Evolutionary conservation across 352 stramenopile species (phyloP).

Genomic region (Globisporangium okanoganense): DNA sequence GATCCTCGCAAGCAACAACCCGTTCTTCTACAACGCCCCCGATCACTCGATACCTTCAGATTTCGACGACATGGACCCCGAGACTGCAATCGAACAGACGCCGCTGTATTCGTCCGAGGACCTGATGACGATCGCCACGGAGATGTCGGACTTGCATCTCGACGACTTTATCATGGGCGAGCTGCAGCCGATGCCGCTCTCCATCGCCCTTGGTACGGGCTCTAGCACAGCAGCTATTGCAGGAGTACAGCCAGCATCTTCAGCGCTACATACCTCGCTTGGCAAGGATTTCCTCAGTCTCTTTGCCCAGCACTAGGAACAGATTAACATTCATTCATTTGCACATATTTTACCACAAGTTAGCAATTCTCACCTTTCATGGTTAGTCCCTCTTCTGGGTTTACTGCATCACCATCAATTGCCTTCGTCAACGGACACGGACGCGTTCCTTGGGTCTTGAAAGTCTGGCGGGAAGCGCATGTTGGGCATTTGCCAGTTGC

Average conservation of each 20-base stretch:
- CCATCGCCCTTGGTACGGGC: background rate
- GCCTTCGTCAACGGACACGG: background rate
- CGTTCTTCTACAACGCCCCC: constrained; percentile 33
- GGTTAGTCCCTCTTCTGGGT: background rate
- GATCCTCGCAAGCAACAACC: constrained; percentile 51
- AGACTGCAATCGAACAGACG: constrained; percentile 63
- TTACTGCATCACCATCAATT: background rate
- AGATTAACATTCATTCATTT: background rate
- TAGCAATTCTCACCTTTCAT: background rate
- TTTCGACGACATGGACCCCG: constrained; percentile 60
- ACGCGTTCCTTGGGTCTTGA: constrained; percentile 5
- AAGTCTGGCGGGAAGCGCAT: constrained; percentile 15
- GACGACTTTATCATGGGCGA: constrained; percentile 64
- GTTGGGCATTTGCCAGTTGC: constrained; percentile 8
- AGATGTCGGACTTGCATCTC: constrained; percentile 61
- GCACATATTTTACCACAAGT: background rate
- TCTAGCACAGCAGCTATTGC: constrained; percentile 11
- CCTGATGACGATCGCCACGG: constrained; percentile 43
- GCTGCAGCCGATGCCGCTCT: constrained; percentile 10
- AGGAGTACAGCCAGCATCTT: constrained; percentile 4
- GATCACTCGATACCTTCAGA: constrained; percentile 15
- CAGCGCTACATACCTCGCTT: constrained; percentile 62
- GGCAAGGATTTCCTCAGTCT: constrained; percentile 77
- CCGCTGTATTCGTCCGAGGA: constrained; percentile 54
- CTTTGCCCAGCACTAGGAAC: constrained; percentile 64